Conservation (phyloP, 371 early-diverging fungal species). For the Furculomyces boomerangus region DNA sequence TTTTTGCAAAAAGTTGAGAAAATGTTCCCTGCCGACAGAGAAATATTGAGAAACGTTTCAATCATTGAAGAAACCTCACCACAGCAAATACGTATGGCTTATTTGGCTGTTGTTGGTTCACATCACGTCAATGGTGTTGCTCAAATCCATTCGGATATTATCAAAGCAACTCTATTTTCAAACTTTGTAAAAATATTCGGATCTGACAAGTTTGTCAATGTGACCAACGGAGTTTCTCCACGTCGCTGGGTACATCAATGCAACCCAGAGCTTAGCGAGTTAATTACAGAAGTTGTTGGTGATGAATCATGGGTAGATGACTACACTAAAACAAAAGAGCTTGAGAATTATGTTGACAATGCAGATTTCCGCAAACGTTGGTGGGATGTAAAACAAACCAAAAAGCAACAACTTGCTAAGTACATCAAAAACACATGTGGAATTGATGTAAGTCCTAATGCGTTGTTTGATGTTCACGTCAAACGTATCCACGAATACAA, state of each 20-base stretch:
- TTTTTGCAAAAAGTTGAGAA: constrained; percentile 79
- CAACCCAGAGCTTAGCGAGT: constrained; percentile 56
- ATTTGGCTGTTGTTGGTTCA: constrained; percentile 42
- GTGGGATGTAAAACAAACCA: constrained; percentile 64
- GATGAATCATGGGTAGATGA: constrained; percentile 54
- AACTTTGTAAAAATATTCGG: constrained; percentile 77
- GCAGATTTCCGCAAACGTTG: constrained; percentile 51
- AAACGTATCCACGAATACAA: constrained; percentile 94
- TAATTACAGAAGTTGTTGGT: constrained; percentile 61
- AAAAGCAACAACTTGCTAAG: constrained; percentile 71
- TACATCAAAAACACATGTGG: constrained; percentile 44
- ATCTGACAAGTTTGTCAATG: constrained; percentile 68
- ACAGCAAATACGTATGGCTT: constrained; percentile 79
- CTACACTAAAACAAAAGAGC: constrained; percentile 33
- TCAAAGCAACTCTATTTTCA: constrained; percentile 57
- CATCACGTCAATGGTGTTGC: constrained; percentile 91
- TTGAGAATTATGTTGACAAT: constrained; percentile 41
- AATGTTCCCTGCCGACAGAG: constrained; percentile 65
- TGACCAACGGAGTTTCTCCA: constrained; percentile 87
- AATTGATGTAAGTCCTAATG: constrained; percentile 53
- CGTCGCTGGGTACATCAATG: constrained; percentile 84
- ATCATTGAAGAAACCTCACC: constrained; percentile 75
- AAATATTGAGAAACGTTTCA: constrained; percentile 63
- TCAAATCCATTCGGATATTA: constrained; percentile 70
- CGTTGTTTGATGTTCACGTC: constrained; percentile 84